Conservation (phyloP, 495 filamentous ascomycete genomes). For the Aspergillus hancockii region DNA sequence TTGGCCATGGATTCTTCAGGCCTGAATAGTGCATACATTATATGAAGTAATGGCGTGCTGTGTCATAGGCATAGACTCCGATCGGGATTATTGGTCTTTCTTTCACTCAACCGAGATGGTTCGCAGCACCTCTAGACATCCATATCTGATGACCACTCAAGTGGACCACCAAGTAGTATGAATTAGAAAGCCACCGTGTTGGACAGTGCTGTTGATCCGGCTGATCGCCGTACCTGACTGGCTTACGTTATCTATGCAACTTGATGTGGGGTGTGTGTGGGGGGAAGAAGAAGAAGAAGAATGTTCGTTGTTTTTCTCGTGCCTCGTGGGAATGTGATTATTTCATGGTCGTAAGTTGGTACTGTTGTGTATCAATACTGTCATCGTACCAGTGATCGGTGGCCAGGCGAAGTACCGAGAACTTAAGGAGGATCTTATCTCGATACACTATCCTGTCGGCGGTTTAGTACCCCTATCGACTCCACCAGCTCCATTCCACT, state of each 20-base stretch:
- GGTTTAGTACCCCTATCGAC: neutral
- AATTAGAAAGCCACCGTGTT: neutral
- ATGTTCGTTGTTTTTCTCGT: neutral
- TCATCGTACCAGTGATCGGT: neutral
- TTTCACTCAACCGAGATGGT: neutral
- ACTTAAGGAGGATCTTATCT: neutral
- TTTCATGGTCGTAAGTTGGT: neutral
- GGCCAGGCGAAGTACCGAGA: neutral
- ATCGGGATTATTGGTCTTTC: neutral
- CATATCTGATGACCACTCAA: constrained; percentile 1
- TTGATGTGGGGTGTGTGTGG: neutral
- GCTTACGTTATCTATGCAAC: constrained; percentile 1
- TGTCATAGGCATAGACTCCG: neutral
- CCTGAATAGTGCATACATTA: neutral
- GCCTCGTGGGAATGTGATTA: neutral
- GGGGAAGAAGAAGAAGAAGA: neutral
- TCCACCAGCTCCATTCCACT: neutral
- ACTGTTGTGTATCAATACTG: neutral
- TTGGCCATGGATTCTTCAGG: constrained; percentile 4
- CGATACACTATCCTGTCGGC: neutral
- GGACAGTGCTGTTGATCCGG: constrained; percentile 1
- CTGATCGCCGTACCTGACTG: constrained; percentile 3
- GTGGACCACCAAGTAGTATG: neutral
- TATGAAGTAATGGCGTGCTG: neutral
- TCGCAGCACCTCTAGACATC: neutral